A percentile compares a stretch with the other conserved stretches of the same genome.
Conservation (phyloP, 176 grass and related monocot genomes). For the sorghum (Sorghum bicolor) region Sorghum_bicolor_NCBIv3 NC_012873.2:4131001-4131500, state of each 20-base stretch:
- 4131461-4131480: conserved; percentile 50
- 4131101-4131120: not conserved
- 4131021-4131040: too few relatives aligned
- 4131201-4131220: not conserved
- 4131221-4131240: not conserved
- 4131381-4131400: conserved; percentile 53
- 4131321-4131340: not conserved
- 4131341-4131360: conserved; percentile 14
- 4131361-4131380: conserved; percentile 57
- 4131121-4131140: not conserved
- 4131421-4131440: conserved; percentile 59
- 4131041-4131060: not conserved
- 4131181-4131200: not conserved
- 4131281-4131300: not conserved
- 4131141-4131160: not conserved
- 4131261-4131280: not conserved
- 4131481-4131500: conserved; percentile 22
- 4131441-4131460: conserved; percentile 39
- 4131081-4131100: not conserved
- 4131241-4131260: not conserved
- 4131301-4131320: not conserved
- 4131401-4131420: conserved; percentile 52
- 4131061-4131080: not conserved
- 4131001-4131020: too few relatives aligned
- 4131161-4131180: not conserved